These are phyloP conservation scores for Gonapodya prolifera DNA, from an alignment of 192 early-diverging fungal species.

Conservation along the genomic window DNA sequence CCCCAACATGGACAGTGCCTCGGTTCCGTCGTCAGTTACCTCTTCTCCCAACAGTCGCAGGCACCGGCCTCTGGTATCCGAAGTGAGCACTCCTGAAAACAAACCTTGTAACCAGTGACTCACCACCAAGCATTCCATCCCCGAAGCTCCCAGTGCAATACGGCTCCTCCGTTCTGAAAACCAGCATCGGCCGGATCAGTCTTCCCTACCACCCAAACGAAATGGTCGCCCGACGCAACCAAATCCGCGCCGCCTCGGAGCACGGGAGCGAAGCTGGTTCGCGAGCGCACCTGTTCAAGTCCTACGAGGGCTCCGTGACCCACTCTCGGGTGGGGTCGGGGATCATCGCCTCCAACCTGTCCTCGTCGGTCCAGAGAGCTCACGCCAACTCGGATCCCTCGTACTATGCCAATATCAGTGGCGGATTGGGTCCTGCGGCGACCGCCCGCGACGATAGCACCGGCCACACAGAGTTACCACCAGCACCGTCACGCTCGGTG, in stretches of 20 bases:
- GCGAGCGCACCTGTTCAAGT: too few relatives aligned
- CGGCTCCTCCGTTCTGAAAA: neutral
- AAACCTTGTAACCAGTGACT: neutral
- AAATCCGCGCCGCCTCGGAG: neutral
- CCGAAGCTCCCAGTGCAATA: neutral
- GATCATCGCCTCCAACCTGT: neutral
- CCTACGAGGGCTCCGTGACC: too few relatives aligned
- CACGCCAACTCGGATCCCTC: neutral
- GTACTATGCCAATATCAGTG: neutral
- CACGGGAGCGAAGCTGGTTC: too few relatives aligned
- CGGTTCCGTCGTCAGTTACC: neutral
- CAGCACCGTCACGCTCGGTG: too few relatives aligned
- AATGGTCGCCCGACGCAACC: neutral
- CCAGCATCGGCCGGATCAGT: neutral
- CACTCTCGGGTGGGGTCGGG: neutral
- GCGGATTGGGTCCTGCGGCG: too few relatives aligned
- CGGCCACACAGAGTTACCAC: too few relatives aligned
- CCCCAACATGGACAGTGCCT: neutral
- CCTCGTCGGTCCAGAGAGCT: neutral
- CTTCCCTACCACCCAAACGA: neutral
- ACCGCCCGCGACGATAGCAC: too few relatives aligned
- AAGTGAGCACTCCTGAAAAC: neutral
- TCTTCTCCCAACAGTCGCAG: neutral
- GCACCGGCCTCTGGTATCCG: neutral
- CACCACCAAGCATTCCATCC: neutral